A percentile compares a stretch with the other conserved stretches of the same genome.
Evolutionary conservation across 441 rosid genomes (phyloP).

Genomic region (Daphne laureola): DNA sequence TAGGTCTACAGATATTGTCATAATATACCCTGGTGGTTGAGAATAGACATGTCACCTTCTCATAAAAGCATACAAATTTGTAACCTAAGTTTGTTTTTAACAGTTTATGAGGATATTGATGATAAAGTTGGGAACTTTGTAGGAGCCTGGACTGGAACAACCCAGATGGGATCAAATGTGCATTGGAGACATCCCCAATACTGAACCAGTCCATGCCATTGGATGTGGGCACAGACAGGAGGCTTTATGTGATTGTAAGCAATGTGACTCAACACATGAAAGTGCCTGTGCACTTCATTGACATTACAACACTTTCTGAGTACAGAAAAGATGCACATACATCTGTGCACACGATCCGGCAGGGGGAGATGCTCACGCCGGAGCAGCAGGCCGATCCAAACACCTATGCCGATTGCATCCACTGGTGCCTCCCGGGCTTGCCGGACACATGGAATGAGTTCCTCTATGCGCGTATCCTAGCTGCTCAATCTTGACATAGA

Average conservation of each 20-base stretch:
- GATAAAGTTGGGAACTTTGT: neutral
- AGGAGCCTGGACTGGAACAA: constrained; percentile 39
- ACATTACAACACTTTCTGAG: constrained; percentile 34
- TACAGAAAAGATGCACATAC: constrained; percentile 46
- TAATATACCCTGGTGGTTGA: too few species aligned
- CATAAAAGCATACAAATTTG: too few species aligned
- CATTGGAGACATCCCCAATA: constrained; percentile 27
- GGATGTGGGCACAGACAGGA: constrained; percentile 23
- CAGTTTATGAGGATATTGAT: neutral
- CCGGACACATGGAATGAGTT: constrained; percentile 50
- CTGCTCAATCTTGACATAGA: constrained; percentile 9
- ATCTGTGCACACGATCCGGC: constrained; percentile 17
- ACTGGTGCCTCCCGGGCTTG: constrained; percentile 49
- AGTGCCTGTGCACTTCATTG: constrained; percentile 24
- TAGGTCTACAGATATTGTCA: too few species aligned
- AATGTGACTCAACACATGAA: constrained; percentile 26
- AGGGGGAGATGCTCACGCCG: constrained; percentile 20
- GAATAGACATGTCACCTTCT: too few species aligned
- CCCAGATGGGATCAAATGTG: constrained; percentile 27
- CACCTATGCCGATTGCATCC: constrained; percentile 33
- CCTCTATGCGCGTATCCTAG: constrained; percentile 24
- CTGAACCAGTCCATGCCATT: constrained; percentile 16
- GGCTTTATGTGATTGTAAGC: constrained; percentile 15
- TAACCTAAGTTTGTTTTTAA: neutral
- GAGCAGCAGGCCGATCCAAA: constrained; percentile 21